Conservation (phyloP, 1,284 basidiomycete species). For the Cystobasidium slooffiae region DNA sequence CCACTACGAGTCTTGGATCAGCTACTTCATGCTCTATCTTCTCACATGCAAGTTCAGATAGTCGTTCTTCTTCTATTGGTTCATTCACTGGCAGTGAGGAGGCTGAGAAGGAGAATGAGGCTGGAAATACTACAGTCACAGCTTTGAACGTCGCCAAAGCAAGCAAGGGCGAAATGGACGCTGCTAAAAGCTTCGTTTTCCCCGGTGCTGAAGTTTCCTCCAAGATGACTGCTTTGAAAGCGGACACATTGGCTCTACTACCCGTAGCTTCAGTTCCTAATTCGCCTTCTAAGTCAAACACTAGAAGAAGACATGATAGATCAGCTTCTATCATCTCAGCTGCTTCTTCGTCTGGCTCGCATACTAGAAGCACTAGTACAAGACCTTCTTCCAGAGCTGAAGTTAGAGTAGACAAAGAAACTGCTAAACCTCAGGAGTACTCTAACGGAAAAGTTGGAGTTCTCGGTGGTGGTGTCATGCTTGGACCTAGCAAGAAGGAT, state of each 20-base stretch:
- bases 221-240: not conserved
- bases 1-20: constrained; percentile 35
- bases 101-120: not conserved
- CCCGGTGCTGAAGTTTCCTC: not conserved
- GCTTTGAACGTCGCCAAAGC: constrained; percentile 23
- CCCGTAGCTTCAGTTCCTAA: constrained; percentile 6
- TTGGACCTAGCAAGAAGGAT: constrained; percentile 51
- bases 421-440: constrained; percentile 52
- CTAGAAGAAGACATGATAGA: constrained; percentile 25
- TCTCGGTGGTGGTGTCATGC: constrained; percentile 54
- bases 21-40: constrained; percentile 43
- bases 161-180: constrained; percentile 25
- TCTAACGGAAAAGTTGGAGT: constrained; percentile 55
- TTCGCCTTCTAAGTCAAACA: constrained; percentile 16
- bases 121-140: constrained; percentile 2
- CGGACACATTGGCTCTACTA: constrained; percentile 4
- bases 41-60: constrained; percentile 39
- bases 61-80: constrained; percentile 34
- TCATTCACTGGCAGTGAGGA: constrained; percentile 10
- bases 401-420: constrained; percentile 13
- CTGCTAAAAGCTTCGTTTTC: constrained; percentile 29
- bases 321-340: constrained; percentile 46
- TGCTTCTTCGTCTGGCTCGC: constrained; percentile 45
- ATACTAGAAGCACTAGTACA: constrained; percentile 29
- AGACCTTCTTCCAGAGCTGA: constrained; percentile 34